phyloP scores from a whole-genome alignment of 2,329 filamentous ascomycete genomes.

The Cadophora luteo-olivacea region DNA sequence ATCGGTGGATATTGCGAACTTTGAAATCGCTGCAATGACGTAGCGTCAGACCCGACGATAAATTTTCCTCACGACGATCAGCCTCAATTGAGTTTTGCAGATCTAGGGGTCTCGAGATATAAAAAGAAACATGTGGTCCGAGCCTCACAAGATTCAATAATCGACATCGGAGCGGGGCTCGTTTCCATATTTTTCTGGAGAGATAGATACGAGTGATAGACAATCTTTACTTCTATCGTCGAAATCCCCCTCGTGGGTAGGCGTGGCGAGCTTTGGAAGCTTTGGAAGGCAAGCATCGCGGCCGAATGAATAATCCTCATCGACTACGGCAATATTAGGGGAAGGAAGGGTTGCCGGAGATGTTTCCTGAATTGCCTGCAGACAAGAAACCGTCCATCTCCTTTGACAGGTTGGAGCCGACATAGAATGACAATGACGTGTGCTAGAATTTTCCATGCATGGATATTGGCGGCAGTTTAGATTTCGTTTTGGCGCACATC shows the following conservation, averaged over 20 bases:
- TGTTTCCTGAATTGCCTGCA: conserved; percentile 4
- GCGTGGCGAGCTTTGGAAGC: conserved; percentile 8
- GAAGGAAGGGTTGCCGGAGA: conserved; percentile 2
- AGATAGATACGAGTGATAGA: conserved; percentile 7
- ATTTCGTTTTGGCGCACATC: background rate
- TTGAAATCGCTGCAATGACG: conserved; percentile 14
- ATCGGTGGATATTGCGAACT: background rate
- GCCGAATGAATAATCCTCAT: background rate
- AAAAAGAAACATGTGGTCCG: conserved; percentile 8
- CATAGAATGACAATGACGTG: conserved; percentile 13
- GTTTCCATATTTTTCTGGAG: background rate
- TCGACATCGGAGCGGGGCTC: conserved; percentile 5
- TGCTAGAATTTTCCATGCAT: conserved; percentile 10
- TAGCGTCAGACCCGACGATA: conserved; percentile 1
- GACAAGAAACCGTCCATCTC: background rate
- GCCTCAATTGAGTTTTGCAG: conserved; percentile 18
- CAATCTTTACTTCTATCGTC: conserved; percentile 14
- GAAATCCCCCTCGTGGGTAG: background rate
- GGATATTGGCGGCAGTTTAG: conserved; percentile 6
- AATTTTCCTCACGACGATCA: conserved; percentile 2
- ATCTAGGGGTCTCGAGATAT: conserved; percentile 18
- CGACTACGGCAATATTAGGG: conserved; percentile 2
- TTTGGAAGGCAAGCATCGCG: background rate
- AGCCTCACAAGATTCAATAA: conserved; percentile 13
- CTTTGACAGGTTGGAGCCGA: background rate